A percentile compares a stretch with the other conserved stretches of the same genome.
Conservation (phyloP, 768 basidiomycete genomes). For the Dioszegia crocea region DNA sequence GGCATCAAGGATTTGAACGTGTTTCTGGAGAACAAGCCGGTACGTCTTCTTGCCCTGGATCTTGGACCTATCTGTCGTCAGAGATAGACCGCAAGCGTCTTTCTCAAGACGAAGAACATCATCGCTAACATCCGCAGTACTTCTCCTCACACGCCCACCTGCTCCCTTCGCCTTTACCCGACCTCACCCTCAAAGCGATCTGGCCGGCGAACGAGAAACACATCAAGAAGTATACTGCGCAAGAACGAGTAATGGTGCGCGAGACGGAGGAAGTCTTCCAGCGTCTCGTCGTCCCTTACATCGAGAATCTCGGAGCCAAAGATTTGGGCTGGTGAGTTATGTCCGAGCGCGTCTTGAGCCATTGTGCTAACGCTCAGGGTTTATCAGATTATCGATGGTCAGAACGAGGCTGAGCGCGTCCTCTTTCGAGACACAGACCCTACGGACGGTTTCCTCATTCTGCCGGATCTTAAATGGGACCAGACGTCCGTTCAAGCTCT, state of each 20-base stretch:
- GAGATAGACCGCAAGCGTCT: background rate
- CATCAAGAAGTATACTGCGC: slow-evolving; percentile 80
- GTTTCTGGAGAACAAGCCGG: slow-evolving; percentile 71
- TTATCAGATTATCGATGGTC: slow-evolving; percentile 71
- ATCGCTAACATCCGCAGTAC: slow-evolving; percentile 57
- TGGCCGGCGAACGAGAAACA: slow-evolving; percentile 87
- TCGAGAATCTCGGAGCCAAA: slow-evolving; percentile 65
- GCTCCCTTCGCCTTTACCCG: slow-evolving; percentile 52
- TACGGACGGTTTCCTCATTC: slow-evolving; percentile 63
- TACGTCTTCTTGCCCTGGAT: slow-evolving; percentile 54
- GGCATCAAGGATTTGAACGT: slow-evolving; percentile 60
- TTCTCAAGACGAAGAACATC: slow-evolving; percentile 24
- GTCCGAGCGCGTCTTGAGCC: background rate
- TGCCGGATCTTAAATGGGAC: slow-evolving; percentile 99
- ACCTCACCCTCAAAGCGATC: slow-evolving; percentile 78
- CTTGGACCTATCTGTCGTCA: background rate
- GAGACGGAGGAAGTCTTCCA: slow-evolving; percentile 80
- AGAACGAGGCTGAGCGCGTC: slow-evolving; percentile 69
- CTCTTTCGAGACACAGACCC: slow-evolving; percentile 59
- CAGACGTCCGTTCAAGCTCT: slow-evolving; percentile 66
- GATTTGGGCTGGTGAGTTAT: slow-evolving; percentile 71
- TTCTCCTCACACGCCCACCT: slow-evolving; percentile 75
- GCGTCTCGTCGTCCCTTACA: slow-evolving; percentile 70
- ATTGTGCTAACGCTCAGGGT: slow-evolving; percentile 61
- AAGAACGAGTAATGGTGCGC: slow-evolving; percentile 65